Conservation (phyloP, 768 basidiomycete species). For the Pisolithus microcarpus region DNA sequence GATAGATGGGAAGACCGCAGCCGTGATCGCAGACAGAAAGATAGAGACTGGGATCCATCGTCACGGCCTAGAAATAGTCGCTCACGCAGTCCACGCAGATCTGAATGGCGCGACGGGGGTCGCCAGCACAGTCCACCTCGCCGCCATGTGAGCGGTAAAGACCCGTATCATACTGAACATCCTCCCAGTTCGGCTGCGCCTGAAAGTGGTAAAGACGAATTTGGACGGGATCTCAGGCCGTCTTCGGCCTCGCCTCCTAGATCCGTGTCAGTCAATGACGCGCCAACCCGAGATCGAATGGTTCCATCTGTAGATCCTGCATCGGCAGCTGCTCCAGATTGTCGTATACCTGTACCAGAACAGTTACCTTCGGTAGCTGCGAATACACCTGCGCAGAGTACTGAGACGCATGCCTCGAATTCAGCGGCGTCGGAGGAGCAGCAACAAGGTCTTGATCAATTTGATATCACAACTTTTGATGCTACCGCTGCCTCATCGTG, state of each 20-base stretch:
- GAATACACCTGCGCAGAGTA: slow-evolving; percentile 49
- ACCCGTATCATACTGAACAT: slow-evolving; percentile 20
- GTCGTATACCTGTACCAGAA: slow-evolving; percentile 39
- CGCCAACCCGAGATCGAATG: slow-evolving; percentile 24
- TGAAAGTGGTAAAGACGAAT: slow-evolving; percentile 66
- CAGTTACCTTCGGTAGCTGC: slow-evolving; percentile 41
- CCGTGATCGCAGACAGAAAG: slow-evolving; percentile 38
- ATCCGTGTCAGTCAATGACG: slow-evolving; percentile 19
- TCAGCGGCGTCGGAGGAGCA: slow-evolving; percentile 34
- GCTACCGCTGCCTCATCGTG: slow-evolving; percentile 67
- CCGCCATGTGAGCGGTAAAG: slow-evolving; percentile 32
- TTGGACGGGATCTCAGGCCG: slow-evolving; percentile 73
- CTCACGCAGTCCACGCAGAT: slow-evolving; percentile 69
- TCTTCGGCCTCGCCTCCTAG: slow-evolving; percentile 35
- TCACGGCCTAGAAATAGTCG: slow-evolving; percentile 53
- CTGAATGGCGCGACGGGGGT: slow-evolving; percentile 36
- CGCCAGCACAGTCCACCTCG: slow-evolving; percentile 57
- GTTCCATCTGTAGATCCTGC: slow-evolving; percentile 35
- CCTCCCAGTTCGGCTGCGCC: slow-evolving; percentile 19
- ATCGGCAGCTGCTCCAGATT: slow-evolving; percentile 39
- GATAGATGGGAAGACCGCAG: slow-evolving; percentile 59
- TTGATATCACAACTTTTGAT: slow-evolving; percentile 70
- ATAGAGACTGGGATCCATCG: slow-evolving; percentile 31
- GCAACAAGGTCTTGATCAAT: slow-evolving; percentile 51
- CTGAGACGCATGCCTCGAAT: slow-evolving; percentile 22